These are phyloP conservation scores for Fusarium brachygibbosum DNA, from an alignment of 2,329 filamentous ascomycete genomes.

Conservation along the genomic window DNA sequence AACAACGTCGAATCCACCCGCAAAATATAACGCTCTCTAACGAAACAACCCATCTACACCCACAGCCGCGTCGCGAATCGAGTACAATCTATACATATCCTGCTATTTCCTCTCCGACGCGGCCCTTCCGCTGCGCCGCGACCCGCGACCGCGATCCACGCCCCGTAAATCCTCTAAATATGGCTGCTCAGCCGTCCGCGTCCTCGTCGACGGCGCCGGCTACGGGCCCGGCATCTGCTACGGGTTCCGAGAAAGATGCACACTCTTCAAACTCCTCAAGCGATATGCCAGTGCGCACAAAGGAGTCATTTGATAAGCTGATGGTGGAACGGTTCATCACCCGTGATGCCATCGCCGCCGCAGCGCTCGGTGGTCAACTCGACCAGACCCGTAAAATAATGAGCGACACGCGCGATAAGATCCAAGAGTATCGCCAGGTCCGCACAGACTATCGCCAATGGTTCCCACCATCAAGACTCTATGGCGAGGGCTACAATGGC, in stretches of 20 bases:
- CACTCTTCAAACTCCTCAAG: conserved; percentile 38
- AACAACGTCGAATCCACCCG: conserved; percentile 26
- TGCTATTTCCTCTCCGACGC: conserved; percentile 51
- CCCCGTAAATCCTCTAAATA: conserved; percentile 48
- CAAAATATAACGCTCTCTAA: conserved; percentile 25
- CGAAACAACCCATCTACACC: not conserved
- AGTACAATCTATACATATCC: conserved; percentile 24
- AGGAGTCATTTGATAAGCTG: conserved; percentile 67
- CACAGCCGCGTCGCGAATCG: conserved; percentile 34
- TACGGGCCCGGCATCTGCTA: conserved; percentile 52
- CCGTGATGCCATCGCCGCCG: conserved; percentile 67
- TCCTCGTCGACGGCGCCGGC: conserved; percentile 53
- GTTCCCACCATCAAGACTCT: conserved; percentile 71
- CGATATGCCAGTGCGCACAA: conserved; percentile 63
- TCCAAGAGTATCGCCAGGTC: conserved; percentile 76
- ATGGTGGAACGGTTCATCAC: conserved; percentile 68
- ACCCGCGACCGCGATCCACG: conserved; percentile 47
- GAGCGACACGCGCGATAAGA: conserved; percentile 74
- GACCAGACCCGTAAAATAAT: conserved; percentile 69
- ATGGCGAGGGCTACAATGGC: conserved; percentile 84
- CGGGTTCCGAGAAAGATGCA: conserved; percentile 51
- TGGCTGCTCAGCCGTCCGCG: conserved; percentile 61
- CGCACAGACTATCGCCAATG: conserved; percentile 67
- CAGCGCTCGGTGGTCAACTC: conserved; percentile 65
- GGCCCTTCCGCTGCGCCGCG: conserved; percentile 55